phyloP scores from a whole-genome alignment of 2,329 filamentous ascomycete genomes.

The Nothophoma quercina region DNA sequence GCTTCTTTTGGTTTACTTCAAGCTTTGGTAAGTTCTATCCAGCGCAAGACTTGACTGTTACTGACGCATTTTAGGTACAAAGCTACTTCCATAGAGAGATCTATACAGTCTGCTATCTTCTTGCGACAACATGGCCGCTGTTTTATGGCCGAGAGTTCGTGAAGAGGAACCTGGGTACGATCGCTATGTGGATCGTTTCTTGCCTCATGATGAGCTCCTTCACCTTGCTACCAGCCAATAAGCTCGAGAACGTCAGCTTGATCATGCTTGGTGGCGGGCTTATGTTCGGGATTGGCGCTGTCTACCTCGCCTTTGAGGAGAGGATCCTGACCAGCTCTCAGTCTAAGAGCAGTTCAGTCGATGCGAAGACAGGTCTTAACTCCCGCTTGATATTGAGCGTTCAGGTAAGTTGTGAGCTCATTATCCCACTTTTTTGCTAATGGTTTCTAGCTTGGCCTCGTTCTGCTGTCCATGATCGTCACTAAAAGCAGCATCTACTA shows the following conservation, averaged over 20 bases:
- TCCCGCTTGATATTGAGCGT: conserved; percentile 69
- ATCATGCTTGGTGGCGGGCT: conserved; percentile 78
- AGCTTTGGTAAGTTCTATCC: conserved; percentile 63
- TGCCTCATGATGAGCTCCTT: conserved; percentile 89
- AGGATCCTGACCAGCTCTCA: conserved; percentile 57
- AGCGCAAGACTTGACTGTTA: not conserved
- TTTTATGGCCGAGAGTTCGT: conserved; percentile 78
- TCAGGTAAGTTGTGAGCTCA: conserved; percentile 60
- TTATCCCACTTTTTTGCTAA: not conserved
- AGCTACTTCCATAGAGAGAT: conserved; percentile 92
- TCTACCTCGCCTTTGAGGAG: conserved; percentile 84
- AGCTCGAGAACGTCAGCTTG: conserved; percentile 76
- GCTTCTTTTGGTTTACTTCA: conserved; percentile 79
- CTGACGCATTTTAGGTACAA: conserved; percentile 67
- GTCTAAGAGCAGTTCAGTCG: conserved; percentile 39
- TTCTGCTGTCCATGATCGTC: conserved; percentile 81
- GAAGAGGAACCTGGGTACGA: conserved; percentile 68
- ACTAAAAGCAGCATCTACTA: conserved; percentile 87
- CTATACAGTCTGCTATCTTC: conserved; percentile 78
- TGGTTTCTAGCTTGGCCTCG: conserved; percentile 69
- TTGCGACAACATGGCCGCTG: conserved; percentile 80
- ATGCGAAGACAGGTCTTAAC: conserved; percentile 52
- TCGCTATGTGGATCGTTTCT: conserved; percentile 75
- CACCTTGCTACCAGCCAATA: conserved; percentile 86
- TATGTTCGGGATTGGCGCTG: conserved; percentile 77